phyloP scores from a whole-genome alignment of 345 rosid species.

The Angophora floribunda region DNA sequence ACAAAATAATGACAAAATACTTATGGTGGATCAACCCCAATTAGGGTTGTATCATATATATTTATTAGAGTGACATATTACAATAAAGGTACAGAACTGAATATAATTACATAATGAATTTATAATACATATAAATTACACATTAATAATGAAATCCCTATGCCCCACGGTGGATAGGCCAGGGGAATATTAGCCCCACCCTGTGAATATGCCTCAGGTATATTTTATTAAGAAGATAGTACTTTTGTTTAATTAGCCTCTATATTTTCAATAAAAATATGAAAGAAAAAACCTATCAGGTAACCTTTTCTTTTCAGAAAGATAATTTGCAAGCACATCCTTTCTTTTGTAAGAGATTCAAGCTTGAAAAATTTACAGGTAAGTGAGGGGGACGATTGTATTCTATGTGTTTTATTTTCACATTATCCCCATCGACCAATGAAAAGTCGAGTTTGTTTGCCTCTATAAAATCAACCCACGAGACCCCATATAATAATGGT shows the following conservation, averaged over 20 bases:
- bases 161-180: not conserved
- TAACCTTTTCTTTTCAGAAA: not conserved
- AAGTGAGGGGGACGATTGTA: not conserved
- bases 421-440: not conserved
- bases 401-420: not conserved
- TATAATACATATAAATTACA: too few species aligned
- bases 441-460: not conserved
- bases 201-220: not conserved
- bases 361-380: not conserved
- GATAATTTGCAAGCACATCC: not conserved
- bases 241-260: too few species aligned
- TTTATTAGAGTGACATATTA: too few species aligned
- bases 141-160: not conserved
- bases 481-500: not conserved
- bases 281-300: not conserved
- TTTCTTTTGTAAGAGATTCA: not conserved
- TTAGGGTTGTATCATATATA: too few species aligned
- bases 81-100: too few species aligned
- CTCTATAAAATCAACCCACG: not conserved
- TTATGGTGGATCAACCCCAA: too few species aligned
- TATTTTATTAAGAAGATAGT: not conserved
- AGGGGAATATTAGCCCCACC: not conserved
- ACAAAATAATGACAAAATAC: too few species aligned
- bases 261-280: not conserved
- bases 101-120: too few species aligned